Base-by-base conservation (phyloP, 1,284 basidiomycete genomes). In the Prillingera fragicola region DNA sequence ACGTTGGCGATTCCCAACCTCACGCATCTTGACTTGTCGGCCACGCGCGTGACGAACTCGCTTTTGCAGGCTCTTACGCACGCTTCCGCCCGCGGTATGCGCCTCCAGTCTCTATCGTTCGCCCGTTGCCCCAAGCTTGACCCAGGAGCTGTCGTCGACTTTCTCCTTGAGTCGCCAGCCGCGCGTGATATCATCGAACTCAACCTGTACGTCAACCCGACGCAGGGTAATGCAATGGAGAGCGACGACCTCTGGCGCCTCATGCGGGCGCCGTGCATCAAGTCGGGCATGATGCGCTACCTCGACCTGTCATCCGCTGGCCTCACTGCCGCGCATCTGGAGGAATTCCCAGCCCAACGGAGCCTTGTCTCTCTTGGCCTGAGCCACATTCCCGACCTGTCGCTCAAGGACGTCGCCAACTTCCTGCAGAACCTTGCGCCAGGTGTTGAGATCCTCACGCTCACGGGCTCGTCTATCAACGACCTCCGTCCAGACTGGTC, bases 231-330 rank as follows among this genome's bases (percentile, higher is more conserved):
- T n/a, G 81, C 87, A 0, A 75, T 98, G 23, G 78, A 79, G 8
- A 72, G 73, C 29, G 77, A 80, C 17, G 83, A 96, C 50, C 76
- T 96, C 24, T 58, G 70, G 18, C 76, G 79, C 18, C 80, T 97
- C 41, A 67, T 97, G 43, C 75, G 77, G 1, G 90, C 90, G 0
- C 90, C 90, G 0, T 89, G 86, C 63, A 85, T 98, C 74, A 73
- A 74, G 12, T 80, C 76, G 25, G 87, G 88, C 14, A 70, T 79
- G 42, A 74, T 97, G 33, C 77, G 82, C 14, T 96, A 92, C 70
- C 79, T 98, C 48, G 94, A 98, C 67, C 69, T 98, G 15, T 92
- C 90, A 9, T 87, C 86, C 47, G 77, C 87, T 5, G 83, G 83
- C 0, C 59, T 96, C 35, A 85, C 83, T 5, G 70, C 76, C 41